Conservation (phyloP, 2,329 filamentous ascomycete genomes). For the Atkinsonella texensis region DNA sequence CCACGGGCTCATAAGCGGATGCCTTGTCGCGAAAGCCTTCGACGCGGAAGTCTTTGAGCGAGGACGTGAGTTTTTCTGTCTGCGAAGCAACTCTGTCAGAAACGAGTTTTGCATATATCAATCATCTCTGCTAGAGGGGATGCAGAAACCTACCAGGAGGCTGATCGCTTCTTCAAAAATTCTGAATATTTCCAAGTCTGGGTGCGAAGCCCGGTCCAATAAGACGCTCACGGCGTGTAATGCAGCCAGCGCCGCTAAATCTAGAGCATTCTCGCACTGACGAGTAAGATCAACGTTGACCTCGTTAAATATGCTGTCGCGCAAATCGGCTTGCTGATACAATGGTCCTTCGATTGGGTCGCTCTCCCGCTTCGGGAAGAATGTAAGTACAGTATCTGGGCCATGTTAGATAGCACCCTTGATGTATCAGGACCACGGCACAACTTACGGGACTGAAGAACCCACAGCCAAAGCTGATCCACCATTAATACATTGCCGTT, state of each 20-base stretch:
- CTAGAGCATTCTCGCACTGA: conserved; percentile 48
- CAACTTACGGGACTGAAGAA: conserved; percentile 37
- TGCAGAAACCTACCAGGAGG: conserved; percentile 33
- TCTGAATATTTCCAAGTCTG: conserved; percentile 49
- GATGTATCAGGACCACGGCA: not conserved
- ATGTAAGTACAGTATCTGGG: conserved; percentile 38
- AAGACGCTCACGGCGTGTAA: conserved; percentile 51
- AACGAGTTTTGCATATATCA: not conserved
- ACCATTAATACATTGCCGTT: conserved; percentile 54
- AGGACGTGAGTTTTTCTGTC: conserved; percentile 51
- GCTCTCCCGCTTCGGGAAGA: conserved; percentile 43
- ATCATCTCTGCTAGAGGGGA: not conserved
- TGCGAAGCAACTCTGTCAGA: conserved; percentile 14
- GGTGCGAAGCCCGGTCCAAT: conserved; percentile 46
- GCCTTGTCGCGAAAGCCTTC: conserved; percentile 40
- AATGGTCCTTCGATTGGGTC: conserved; percentile 41
- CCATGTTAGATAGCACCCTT: conserved; percentile 4
- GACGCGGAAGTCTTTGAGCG: conserved; percentile 49
- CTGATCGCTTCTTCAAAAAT: conserved; percentile 57
- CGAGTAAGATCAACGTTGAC: conserved; percentile 52
- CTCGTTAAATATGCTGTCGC: conserved; percentile 54
- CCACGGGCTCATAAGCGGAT: conserved; percentile 25
- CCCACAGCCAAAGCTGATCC: conserved; percentile 53
- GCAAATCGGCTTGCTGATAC: conserved; percentile 48
- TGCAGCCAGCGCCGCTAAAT: conserved; percentile 50